Conservation (phyloP, 164 flowering plant genomes). For the Magnolia kwangsiensis region DNA sequence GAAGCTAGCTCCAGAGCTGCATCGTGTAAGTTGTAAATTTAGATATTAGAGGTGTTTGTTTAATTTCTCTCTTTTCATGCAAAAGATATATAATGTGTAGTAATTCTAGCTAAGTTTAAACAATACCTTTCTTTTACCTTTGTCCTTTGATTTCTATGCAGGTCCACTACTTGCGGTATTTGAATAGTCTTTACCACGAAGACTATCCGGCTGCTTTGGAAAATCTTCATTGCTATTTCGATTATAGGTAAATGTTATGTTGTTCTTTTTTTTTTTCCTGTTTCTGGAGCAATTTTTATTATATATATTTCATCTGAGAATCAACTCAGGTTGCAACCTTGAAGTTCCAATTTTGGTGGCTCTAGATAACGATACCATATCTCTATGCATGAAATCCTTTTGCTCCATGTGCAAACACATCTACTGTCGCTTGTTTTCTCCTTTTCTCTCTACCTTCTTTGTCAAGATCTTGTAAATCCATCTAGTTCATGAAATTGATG, state of each 20-base stretch:
- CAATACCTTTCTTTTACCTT: not conserved
- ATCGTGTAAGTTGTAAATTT: conserved; percentile 56
- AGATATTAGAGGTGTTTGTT: not conserved
- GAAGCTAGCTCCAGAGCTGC: conserved; percentile 85
- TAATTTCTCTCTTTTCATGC: not conserved
- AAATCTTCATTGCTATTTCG: conserved; percentile 86
- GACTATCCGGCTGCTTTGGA: conserved; percentile 81
- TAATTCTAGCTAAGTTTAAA: not conserved
- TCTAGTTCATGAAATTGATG: too few relatives aligned
- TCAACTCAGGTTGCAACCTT: too few relatives aligned
- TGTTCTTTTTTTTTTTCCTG: too few relatives aligned
- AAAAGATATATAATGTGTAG: not conserved
- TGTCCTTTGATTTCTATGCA: conserved; percentile 23
- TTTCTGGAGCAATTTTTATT: too few relatives aligned
- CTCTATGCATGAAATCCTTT: too few relatives aligned
- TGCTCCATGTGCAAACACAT: not conserved
- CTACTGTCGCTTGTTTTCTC: too few relatives aligned
- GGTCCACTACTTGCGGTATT: conserved; percentile 86
- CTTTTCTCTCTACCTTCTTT: too few relatives aligned
- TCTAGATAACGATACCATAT: not conserved
- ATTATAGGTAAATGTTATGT: conserved; percentile 58
- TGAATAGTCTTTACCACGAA: conserved; percentile 77
- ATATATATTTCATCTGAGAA: not conserved
- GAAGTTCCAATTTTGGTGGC: too few relatives aligned
- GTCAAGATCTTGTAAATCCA: too few relatives aligned